These are phyloP conservation scores for Tieghemostelium lacteum DNA, from an alignment of 78 protist genomes.

Conservation along the genomic window DNA sequence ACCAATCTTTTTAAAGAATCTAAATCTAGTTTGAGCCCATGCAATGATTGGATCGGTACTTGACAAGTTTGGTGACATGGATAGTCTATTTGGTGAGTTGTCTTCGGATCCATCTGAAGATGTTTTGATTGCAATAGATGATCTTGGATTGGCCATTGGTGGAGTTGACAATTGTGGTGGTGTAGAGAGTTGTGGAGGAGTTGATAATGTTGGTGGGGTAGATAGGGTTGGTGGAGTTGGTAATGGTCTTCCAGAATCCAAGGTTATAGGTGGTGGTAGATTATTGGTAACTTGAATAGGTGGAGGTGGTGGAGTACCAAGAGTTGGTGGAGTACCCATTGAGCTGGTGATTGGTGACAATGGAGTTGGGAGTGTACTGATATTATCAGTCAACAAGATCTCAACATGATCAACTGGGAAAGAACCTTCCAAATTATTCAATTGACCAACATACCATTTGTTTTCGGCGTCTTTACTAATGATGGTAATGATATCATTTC, in stretches of 20 bases:
- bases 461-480: conserved; percentile 54
- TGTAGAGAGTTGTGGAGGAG: conserved; percentile 40
- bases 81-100: conserved; percentile 22
- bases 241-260: neutral
- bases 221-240: conserved; percentile 7
- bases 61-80: conserved; percentile 3
- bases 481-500: conserved; percentile 59
- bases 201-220: conserved; percentile 29
- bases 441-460: conserved; percentile 69
- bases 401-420: conserved; percentile 81
- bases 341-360: neutral
- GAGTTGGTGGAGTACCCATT: neutral
- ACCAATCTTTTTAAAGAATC: conserved; percentile 23
- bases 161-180: conserved; percentile 28
- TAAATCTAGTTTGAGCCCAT: conserved; percentile 50
- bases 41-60: neutral
- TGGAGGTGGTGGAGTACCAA: conserved; percentile 9
- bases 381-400: conserved; percentile 23
- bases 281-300: conserved; percentile 11
- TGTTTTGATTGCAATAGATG: neutral
- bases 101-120: neutral
- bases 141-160: conserved; percentile 8
- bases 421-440: conserved; percentile 72
- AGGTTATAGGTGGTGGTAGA: conserved; percentile 25
- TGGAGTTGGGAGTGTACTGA: conserved; percentile 9